Evolutionary conservation across 2,329 filamentous ascomycete species (phyloP), one percentile per base, ranked within the genome.

Genomic region (Rasamsonia emersonii): DNA sequence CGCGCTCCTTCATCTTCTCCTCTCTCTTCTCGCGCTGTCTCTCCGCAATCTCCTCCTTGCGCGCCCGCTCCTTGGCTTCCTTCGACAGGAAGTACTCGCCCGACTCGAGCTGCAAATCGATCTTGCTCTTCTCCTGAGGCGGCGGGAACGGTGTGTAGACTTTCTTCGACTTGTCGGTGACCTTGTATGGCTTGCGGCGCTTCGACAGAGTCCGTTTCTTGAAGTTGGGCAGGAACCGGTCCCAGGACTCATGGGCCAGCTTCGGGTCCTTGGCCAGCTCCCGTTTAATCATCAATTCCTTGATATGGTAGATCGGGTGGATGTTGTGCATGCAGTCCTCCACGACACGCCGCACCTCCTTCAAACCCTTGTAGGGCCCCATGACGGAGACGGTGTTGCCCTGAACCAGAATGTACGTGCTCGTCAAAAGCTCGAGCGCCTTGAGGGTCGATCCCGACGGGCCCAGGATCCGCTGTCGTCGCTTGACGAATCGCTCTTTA

Each of bases 301-400:
- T 96, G 62, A 98, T 93, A 45, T 93, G 85, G 63, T 98, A 84
- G 47, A 84, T 83, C 2, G 79, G 80, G 49, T 85, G 91, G 35
- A 95, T 78, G 55, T 98, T 98, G 51, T 76, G 75, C 91, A 98
- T 96, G 65, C 86, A 94, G 60, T 96, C 89, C 59, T 93, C 83
- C 21, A 96, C 76, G 13, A 95, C 78, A 32, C 86, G 73, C 28
- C 91, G 78, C 18, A 95, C 77, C 51, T 95, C 89, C 64, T 96
- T 96, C 28, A 98, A 62, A 2, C 86, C 86, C 61, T 93, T 94
- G 67, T 82, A 96, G 0, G 80, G 78, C 0, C 91, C 91, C 83
- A 98, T 95, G 4, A 75, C 81, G 1, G 79, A 78, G 17, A 98
- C 91, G 0, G 91, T 96, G 60, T 94, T 96, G 45, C 91, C 91